Percentiles rank a stretch among this genome's conserved stretches.
Conservation (phyloP, 1,284 basidiomycete genomes). For the Takashimella tepidaria region DNA sequence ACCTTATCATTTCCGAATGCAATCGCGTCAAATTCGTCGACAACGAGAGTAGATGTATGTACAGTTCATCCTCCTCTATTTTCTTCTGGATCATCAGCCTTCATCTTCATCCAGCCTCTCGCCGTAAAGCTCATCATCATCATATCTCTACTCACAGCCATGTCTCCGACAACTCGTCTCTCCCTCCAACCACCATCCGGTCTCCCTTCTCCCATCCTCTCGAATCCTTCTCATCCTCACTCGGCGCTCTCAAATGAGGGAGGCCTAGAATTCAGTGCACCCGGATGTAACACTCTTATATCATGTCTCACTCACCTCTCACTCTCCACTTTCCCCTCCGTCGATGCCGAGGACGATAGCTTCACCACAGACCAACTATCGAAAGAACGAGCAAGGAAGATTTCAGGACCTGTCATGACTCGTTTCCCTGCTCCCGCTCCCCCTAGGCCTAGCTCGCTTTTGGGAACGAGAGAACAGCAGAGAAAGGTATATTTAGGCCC, state of each 20-base stretch:
- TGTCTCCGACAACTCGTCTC: conserved; percentile 14
- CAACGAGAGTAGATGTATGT: no score
- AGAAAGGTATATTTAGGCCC: conserved; percentile 38
- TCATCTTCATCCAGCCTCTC: no score
- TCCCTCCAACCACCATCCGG: conserved; percentile 28
- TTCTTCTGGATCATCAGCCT: no score
- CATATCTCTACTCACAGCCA: background rate
- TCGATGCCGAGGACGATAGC: conserved; percentile 1
- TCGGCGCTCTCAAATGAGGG: conserved; percentile 1
- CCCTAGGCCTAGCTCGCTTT: conserved; percentile 13
- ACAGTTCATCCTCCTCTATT: no score
- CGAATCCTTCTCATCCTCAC: background rate
- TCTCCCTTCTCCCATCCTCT: conserved; percentile 10
- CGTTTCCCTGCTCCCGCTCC: conserved; percentile 25
- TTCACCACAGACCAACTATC: background rate
- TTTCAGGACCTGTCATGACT: conserved; percentile 6
- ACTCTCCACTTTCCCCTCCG: conserved; percentile 15
- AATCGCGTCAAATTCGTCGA: no score
- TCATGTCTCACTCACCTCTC: conserved; percentile 31
- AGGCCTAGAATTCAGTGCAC: conserved; percentile 3
- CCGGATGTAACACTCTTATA: conserved; percentile 32
- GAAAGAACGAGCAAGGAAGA: background rate
- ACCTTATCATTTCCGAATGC: no score
- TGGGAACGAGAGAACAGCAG: conserved; percentile 35
- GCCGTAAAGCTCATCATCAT: no score